Evolutionary conservation across 176 grass and related monocot species (phyloP).

Genomic region (Oryza officinalis): DNA sequence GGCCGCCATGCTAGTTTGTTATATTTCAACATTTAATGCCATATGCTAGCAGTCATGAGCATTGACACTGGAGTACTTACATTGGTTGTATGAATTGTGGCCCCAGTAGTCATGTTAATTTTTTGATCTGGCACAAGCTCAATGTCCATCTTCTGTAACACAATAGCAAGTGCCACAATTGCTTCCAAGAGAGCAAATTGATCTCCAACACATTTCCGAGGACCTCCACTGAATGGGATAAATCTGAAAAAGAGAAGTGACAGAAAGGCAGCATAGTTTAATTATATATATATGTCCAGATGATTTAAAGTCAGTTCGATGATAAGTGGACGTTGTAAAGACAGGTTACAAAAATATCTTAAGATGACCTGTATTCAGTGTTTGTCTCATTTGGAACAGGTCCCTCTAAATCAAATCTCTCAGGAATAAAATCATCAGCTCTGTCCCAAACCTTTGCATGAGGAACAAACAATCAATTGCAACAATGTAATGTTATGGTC

Average conservation of each 20-base stretch:
- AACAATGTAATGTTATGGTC: background rate
- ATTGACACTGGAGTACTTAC: slow-evolving; percentile 43
- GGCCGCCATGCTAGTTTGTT: too few species aligned
- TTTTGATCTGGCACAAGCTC: slow-evolving; percentile 86
- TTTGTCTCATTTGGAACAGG: slow-evolving; percentile 92
- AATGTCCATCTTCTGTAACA: slow-evolving; percentile 78
- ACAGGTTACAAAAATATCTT: background rate
- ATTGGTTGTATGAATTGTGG: slow-evolving; percentile 95
- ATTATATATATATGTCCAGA: slow-evolving; percentile 5
- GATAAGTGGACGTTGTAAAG: background rate
- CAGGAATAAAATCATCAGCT: slow-evolving; percentile 85
- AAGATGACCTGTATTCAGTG: slow-evolving; percentile 80
- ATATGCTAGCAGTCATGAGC: slow-evolving; percentile 19
- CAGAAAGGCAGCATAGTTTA: background rate
- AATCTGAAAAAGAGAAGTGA: slow-evolving; percentile 46
- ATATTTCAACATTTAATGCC: slow-evolving; percentile 2
- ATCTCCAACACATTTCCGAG: slow-evolving; percentile 98
- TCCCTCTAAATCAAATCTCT: slow-evolving; percentile 90
- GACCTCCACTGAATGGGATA: slow-evolving; percentile 96
- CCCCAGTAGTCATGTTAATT: slow-evolving; percentile 97
- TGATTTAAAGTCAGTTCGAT: slow-evolving; percentile 6
- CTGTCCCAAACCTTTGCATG: slow-evolving; percentile 81
- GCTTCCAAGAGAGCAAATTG: slow-evolving; percentile 97
- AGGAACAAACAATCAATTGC: slow-evolving; percentile 28
- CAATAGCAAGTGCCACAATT: slow-evolving; percentile 81